These are phyloP conservation scores for Nowakowskiella sp. DNA, from an alignment of 192 early-diverging fungal species.

Conservation along the genomic window DNA sequence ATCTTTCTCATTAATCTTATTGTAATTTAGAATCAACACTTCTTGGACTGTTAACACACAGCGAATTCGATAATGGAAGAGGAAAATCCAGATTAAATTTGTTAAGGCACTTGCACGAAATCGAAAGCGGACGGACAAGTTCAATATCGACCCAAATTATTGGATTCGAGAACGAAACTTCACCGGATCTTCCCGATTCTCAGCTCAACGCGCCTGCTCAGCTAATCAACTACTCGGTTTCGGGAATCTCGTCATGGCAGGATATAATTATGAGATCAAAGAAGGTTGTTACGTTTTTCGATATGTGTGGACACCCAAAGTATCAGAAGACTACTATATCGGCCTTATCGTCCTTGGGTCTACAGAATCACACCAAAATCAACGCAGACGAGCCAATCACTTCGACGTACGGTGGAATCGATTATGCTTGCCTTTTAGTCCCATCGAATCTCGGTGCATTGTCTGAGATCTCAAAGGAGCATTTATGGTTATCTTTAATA, in stretches of 20 bases:
- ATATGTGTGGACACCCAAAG: constrained; percentile 82
- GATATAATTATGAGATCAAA: constrained; percentile 70
- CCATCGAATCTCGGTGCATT: constrained; percentile 59
- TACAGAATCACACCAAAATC: constrained; percentile 12
- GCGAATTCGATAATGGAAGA: constrained; percentile 74
- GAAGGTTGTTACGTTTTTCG: constrained; percentile 83
- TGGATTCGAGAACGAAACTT: constrained; percentile 70
- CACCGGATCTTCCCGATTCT: too few species aligned
- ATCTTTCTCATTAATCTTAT: not conserved
- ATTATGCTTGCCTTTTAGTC: constrained; percentile 78
- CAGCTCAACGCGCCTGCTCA: constrained; percentile 54
- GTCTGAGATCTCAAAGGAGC: constrained; percentile 66
- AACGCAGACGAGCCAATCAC: not conserved
- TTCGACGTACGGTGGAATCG: too few species aligned
- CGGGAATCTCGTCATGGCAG: constrained; percentile 69
- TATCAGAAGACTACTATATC: constrained; percentile 82
- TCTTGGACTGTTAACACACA: constrained; percentile 71
- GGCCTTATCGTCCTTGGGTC: constrained; percentile 78
- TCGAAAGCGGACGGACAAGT: constrained; percentile 81
- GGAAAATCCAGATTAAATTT: constrained; percentile 78
- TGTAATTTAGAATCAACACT: constrained; percentile 63
- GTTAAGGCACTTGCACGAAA: constrained; percentile 85
- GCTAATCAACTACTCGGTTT: constrained; percentile 70
- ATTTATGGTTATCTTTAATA: constrained; percentile 65
- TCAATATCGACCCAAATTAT: constrained; percentile 81